Conservation (phyloP, 78 protist genomes). For the Creolimax fragrantissima region DNA sequence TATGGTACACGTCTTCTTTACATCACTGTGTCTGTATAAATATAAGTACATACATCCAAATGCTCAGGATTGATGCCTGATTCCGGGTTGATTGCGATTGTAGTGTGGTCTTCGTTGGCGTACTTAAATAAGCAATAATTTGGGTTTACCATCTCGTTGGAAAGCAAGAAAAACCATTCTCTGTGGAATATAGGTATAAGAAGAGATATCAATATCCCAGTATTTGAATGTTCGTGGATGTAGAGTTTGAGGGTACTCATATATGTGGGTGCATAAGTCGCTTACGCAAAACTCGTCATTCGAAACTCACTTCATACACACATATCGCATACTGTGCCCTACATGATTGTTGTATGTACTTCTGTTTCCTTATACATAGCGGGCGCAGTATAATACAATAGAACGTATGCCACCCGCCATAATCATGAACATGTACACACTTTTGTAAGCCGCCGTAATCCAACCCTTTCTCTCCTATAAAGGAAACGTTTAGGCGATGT, state of each 20-base stretch:
- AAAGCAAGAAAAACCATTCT: slow-evolving; percentile 57
- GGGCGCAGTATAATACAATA: no score
- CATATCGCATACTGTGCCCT: no score
- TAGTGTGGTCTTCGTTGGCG: slow-evolving; percentile 4
- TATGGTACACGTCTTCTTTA: no score
- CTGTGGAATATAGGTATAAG: neutral
- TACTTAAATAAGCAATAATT: slow-evolving; percentile 56
- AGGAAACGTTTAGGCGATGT: slow-evolving; percentile 9
- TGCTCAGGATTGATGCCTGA: slow-evolving; percentile 55
- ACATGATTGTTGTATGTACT: no score
- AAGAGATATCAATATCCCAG: no score
- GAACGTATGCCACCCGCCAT: neutral
- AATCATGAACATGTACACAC: neutral
- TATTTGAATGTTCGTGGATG: no score
- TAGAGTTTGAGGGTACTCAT: no score
- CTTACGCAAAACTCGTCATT: no score
- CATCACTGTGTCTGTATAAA: no score
- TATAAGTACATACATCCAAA: slow-evolving; percentile 34
- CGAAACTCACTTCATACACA: neutral
- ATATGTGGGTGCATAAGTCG: no score
- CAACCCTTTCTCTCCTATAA: slow-evolving; percentile 25
- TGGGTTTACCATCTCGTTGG: slow-evolving; percentile 53
- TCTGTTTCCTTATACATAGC: no score
- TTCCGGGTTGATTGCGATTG: slow-evolving; percentile 39
- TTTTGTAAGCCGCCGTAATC: slow-evolving; percentile 35